phyloP scores from a whole-genome alignment of 805 yeast species.

The Wickerhamomyces hampshirensis region DNA sequence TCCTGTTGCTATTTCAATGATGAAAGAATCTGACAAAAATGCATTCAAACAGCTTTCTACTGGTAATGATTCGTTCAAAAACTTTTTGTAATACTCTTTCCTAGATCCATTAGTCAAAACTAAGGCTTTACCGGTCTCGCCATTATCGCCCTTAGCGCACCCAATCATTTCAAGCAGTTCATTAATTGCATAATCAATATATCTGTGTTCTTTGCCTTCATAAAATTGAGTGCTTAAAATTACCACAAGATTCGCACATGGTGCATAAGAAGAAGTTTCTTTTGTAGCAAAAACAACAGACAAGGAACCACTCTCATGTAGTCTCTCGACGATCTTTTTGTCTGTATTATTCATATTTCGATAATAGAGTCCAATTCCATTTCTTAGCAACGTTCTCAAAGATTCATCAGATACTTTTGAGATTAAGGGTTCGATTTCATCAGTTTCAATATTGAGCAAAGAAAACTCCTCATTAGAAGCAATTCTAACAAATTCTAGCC shows the following conservation, averaged over 20 bases:
- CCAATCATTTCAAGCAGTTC: conserved; percentile 66
- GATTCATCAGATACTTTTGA: conserved; percentile 41
- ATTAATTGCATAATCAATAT: conserved; percentile 60
- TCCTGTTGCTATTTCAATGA: conserved; percentile 68
- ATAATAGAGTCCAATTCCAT: conserved; percentile 65
- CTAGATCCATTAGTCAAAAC: conserved; percentile 55
- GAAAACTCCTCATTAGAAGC: conserved; percentile 33
- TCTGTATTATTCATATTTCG: conserved; percentile 55
- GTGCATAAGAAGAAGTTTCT: conserved; percentile 47
- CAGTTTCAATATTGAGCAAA: conserved; percentile 36
- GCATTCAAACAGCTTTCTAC: conserved; percentile 70
- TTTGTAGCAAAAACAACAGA: conserved; percentile 56
- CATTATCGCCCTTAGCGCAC: conserved; percentile 27
- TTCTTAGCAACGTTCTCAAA: conserved; percentile 37
- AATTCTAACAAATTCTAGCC: conserved; percentile 36
- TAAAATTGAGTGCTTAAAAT: conserved; percentile 66
- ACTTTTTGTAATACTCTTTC: conserved; percentile 62
- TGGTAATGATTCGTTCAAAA: conserved; percentile 72
- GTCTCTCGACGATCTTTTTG: conserved; percentile 44
- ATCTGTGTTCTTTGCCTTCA: conserved; percentile 72
- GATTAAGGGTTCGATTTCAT: conserved; percentile 36
- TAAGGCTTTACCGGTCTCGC: conserved; percentile 37
- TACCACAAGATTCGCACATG: conserved; percentile 50
- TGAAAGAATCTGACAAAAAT: conserved; percentile 58
- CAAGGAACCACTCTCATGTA: conserved; percentile 47